Evolutionary conservation across 2,329 filamentous ascomycete species (phyloP), one percentile per base, ranked within the genome.

Genomic region (Fusarium haematococcum): DNA sequence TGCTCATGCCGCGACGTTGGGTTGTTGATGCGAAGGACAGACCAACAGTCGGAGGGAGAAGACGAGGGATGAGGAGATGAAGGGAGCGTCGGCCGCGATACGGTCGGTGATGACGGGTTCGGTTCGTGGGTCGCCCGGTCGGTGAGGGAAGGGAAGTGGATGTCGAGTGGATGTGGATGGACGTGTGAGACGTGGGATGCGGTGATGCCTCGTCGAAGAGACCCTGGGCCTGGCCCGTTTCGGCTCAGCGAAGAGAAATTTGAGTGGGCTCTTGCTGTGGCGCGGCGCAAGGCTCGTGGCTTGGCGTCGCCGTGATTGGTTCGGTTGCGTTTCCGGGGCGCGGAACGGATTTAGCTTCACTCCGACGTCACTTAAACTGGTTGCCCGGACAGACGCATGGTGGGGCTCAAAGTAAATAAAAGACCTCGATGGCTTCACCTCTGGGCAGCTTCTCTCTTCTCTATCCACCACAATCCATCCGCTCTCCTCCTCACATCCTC

Each of bases 351-450:
- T 69, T 71, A 70, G 67, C 66, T 37, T 50, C 57, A 43, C 45
- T 68, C 76, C 74, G 74, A 71, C 65, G 39, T 68, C 64, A 63
- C 50, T 50, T 32, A 54, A 60, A 6, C 32, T 68, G 69, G 83
- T 84, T 84, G 83, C 82, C 82, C 74, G 80, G 82, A 74, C 81
- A 84, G 76, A 75, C 6, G 16, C 18, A 39, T 39, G 58, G 81
- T 83, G 82, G 83, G 81, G 78, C 80, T 33, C 65, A 80, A 83
- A 81, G 84, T 86, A 86, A 86, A 86, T 85, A 86, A 86, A 86
- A 85, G 80, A 69, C 75, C 63, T 77, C 71, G 73, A 71, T 71
- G 71, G 66, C 74, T 45, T 35, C 69, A 67, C 32, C 27, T 67
- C 20, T 57, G 16, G 35, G 32, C 45, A 68, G 63, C 66, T 76